Percentiles rank a stretch among this genome's conserved stretches.
phyloP scores from a whole-genome alignment of 176 grass and related monocot genomes.

The Dactylis glomerata region DNA sequence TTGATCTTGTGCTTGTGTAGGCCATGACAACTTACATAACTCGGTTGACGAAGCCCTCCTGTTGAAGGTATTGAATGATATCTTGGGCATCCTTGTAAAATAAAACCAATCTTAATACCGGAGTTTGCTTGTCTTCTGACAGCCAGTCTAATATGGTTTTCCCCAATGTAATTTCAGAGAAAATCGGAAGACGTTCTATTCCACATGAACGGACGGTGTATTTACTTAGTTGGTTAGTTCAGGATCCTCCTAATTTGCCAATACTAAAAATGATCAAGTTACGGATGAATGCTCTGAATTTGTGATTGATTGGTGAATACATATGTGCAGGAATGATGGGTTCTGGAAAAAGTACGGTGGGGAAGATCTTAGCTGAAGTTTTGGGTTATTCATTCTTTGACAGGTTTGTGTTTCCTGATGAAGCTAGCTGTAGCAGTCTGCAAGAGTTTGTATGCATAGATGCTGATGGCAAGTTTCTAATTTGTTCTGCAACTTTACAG shows the following conservation, averaged over 20 bases:
- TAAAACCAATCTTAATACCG: neutral
- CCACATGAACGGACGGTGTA: constrained; percentile 74
- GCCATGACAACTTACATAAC: constrained; percentile 59
- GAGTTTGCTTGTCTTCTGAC: neutral
- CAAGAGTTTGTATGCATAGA: neutral
- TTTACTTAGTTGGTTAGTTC: constrained; percentile 95
- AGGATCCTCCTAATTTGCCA: neutral
- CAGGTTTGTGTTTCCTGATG: constrained; percentile 57
- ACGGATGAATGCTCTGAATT: constrained; percentile 10
- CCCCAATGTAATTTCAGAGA: constrained; percentile 69
- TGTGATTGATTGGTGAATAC: constrained; percentile 10
- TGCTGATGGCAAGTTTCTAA: constrained; percentile 9
- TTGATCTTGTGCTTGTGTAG: constrained; percentile 33
- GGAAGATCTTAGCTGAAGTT: constrained; percentile 92
- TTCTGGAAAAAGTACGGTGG: constrained; percentile 95
- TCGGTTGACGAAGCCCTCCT: constrained; percentile 71
- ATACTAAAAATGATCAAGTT: neutral
- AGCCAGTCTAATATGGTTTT: constrained; percentile 11
- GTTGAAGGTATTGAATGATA: constrained; percentile 59
- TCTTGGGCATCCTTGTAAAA: neutral
- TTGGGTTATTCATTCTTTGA: constrained; percentile 94
- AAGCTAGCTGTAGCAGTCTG: constrained; percentile 12
- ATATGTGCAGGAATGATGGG: constrained; percentile 90
- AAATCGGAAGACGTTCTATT: constrained; percentile 87
- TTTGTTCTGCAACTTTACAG: constrained; percentile 42